These are phyloP conservation scores for Hymenoscyphus salicellus DNA, from an alignment of 2,329 filamentous ascomycete species.

Conservation along the genomic window DNA sequence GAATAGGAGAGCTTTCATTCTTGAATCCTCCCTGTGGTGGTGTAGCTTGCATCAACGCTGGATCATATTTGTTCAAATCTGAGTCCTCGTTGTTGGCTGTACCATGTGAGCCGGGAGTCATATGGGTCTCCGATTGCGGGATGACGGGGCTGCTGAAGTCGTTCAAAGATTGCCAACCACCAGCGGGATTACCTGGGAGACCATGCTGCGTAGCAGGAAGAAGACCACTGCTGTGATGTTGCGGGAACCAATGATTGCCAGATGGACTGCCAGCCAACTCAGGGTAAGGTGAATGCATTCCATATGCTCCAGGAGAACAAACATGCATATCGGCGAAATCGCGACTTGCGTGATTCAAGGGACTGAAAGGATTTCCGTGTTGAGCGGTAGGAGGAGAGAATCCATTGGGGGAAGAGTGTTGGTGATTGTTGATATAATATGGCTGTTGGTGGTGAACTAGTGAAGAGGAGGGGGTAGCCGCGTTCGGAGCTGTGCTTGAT, in stretches of 20 bases:
- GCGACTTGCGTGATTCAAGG: not conserved
- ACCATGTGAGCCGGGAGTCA: not conserved
- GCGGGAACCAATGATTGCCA: not conserved
- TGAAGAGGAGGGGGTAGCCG: not conserved
- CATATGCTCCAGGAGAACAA: not conserved
- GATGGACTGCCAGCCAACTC: not conserved
- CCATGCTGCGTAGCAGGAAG: not conserved
- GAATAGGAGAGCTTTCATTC: not conserved
- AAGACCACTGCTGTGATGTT: not conserved
- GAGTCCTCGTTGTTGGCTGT: not conserved
- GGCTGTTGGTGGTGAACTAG: not conserved
- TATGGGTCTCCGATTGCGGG: not conserved
- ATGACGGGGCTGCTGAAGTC: not conserved
- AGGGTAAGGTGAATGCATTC: not conserved
- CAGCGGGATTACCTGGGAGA: not conserved
- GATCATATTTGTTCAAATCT: not conserved
- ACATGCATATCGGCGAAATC: not conserved
- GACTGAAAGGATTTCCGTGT: not conserved
- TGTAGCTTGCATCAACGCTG: not conserved
- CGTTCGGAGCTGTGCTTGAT: not conserved
- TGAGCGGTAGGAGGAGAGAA: not conserved
- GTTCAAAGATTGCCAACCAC: constrained; percentile 2
- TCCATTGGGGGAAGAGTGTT: not conserved
- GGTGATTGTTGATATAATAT: not conserved
- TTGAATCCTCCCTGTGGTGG: not conserved